These are phyloP conservation scores for Plenodomus biglobosus DNA, from an alignment of 2,329 filamentous ascomycete species.

Conservation along the genomic window DNA sequence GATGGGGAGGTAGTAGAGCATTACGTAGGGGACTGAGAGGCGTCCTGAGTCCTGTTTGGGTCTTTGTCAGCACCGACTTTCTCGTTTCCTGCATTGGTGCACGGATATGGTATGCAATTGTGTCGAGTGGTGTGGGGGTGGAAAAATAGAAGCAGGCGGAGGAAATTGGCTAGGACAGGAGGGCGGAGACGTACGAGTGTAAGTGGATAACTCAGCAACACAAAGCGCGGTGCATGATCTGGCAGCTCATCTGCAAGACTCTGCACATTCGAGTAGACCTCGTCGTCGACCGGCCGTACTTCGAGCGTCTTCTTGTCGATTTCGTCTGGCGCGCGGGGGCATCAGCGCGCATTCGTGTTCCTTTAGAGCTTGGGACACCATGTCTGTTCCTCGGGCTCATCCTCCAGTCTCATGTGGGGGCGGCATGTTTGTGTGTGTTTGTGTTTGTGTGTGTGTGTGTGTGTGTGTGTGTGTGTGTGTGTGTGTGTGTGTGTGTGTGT, in stretches of 20 bases:
- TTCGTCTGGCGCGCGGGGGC: slow-evolving; percentile 61
- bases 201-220: slow-evolving; percentile 87
- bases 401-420: no score
- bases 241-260: slow-evolving; percentile 87
- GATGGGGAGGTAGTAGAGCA: slow-evolving; percentile 90
- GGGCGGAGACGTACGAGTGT: slow-evolving; percentile 64
- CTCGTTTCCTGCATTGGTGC: no score
- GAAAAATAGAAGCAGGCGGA: no score
- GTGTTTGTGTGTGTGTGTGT: not conserved
- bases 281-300: slow-evolving; percentile 80
- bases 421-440: not conserved
- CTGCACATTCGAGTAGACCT: slow-evolving; percentile 78
- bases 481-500: no score
- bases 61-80: no score
- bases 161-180: no score
- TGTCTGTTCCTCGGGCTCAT: no score
- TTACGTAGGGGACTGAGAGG: slow-evolving; percentile 85
- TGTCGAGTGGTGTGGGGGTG: slow-evolving; percentile 3
- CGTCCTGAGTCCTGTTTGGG: slow-evolving; percentile 76
- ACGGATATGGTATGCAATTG: not conserved
- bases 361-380: no score
- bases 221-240: slow-evolving; percentile 85
- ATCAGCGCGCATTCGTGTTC: slow-evolving; percentile 27
- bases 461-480: not conserved
- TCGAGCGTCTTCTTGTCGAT: slow-evolving; percentile 91